Evolutionary conservation across 2,329 filamentous ascomycete species (phyloP).

Genomic region (Arthrobotrys megalospora): DNA sequence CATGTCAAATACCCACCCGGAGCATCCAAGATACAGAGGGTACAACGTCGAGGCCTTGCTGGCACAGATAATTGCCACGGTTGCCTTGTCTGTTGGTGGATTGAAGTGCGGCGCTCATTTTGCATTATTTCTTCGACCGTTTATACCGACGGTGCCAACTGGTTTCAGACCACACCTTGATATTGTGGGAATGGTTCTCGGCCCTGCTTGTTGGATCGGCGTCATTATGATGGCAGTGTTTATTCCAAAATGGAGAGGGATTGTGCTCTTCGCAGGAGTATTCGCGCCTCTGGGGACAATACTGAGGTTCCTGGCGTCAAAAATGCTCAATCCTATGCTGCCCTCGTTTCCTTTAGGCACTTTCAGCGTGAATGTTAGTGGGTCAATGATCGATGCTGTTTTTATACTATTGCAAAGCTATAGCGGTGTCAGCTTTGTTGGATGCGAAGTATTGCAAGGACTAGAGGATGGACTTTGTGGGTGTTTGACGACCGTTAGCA

Average conservation of each 20-base stretch:
- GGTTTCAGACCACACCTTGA: conserved; percentile 77
- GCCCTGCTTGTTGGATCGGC: conserved; percentile 82
- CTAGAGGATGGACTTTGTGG: conserved; percentile 79
- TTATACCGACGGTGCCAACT: conserved; percentile 74
- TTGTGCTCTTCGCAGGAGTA: conserved; percentile 81
- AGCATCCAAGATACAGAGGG: conserved; percentile 76
- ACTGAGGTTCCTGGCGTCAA: conserved; percentile 79
- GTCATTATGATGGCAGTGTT: conserved; percentile 80
- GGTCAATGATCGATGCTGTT: conserved; percentile 81
- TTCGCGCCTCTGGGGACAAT: conserved; percentile 88
- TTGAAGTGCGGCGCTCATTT: conserved; percentile 82
- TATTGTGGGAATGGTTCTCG: conserved; percentile 75
- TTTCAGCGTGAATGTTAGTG: conserved; percentile 84
- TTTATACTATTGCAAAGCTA: conserved; percentile 68
- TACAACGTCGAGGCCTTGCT: conserved; percentile 87
- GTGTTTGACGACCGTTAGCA: conserved; percentile 77
- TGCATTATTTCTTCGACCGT: conserved; percentile 71
- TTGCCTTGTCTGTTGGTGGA: conserved; percentile 79
- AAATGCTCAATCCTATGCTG: conserved; percentile 78
- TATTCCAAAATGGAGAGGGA: conserved; percentile 84
- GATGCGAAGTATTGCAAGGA: conserved; percentile 79
- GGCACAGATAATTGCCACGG: conserved; percentile 80
- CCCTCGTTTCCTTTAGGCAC: conserved; percentile 86
- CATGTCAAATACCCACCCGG: conserved; percentile 77
- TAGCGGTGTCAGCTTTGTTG: conserved; percentile 72